These are phyloP conservation scores for Thermochaetoides thermophila DNA, from an alignment of 495 filamentous ascomycete genomes.

Conservation along the genomic window DNA sequence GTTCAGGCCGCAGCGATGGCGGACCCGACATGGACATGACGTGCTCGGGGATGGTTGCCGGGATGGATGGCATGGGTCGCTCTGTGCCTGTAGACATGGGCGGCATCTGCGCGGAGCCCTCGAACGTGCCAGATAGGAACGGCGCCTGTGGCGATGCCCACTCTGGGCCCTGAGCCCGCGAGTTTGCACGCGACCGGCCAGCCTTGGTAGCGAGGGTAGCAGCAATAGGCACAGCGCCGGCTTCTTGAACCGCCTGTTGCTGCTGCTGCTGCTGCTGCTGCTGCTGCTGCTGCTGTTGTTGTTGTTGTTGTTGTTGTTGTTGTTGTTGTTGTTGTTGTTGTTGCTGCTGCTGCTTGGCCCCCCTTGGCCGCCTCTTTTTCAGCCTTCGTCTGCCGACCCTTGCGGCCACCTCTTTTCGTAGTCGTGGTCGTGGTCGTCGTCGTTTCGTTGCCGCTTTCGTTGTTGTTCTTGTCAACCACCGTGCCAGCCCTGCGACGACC, in stretches of 20 bases:
- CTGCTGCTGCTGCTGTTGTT: too few species aligned
- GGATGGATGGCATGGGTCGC: conserved; percentile 16
- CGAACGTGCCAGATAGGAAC: too few species aligned
- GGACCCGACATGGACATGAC: conserved; percentile 38
- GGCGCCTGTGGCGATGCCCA: conserved; percentile 21
- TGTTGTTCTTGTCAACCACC: background rate
- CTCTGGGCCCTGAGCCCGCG: conserved; percentile 24
- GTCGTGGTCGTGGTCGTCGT: conserved; percentile 26
- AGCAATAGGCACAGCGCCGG: conserved; percentile 26
- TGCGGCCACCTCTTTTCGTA: conserved; percentile 23
- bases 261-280: conserved; percentile 4
- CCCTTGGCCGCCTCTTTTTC: conserved; percentile 26
- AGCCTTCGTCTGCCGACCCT: conserved; percentile 30
- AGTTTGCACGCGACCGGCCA: conserved; percentile 32
- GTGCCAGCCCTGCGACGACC: conserved; percentile 38
- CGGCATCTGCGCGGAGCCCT: too few species aligned
- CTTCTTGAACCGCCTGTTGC: conserved; percentile 20
- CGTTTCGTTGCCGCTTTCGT: conserved; percentile 20
- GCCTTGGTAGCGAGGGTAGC: conserved; percentile 17
- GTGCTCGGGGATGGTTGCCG: conserved; percentile 27
- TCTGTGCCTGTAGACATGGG: too few species aligned
- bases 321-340: too few species aligned
- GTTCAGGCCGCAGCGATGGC: conserved; percentile 33
- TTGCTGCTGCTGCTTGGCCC: conserved; percentile 1
- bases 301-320: too few species aligned